phyloP scores from a whole-genome alignment of 192 early-diverging fungal genomes.

The Diversispora eburnea region DNA sequence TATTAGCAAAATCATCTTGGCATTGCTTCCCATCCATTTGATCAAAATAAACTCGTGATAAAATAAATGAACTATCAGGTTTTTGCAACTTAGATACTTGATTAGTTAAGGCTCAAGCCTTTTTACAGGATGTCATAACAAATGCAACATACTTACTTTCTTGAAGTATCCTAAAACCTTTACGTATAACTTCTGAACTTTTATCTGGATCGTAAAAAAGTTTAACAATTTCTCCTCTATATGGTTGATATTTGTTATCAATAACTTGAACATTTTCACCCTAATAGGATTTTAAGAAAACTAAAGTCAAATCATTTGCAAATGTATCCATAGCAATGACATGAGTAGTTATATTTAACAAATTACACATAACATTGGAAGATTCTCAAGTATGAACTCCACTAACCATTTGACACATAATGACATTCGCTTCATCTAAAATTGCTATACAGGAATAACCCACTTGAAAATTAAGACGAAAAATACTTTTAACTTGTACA shows the following conservation, averaged over 20 bases:
- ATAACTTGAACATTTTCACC: neutral
- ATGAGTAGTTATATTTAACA: too few species aligned
- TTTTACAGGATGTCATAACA: constrained; percentile 3
- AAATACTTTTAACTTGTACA: too few species aligned
- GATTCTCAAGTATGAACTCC: too few species aligned
- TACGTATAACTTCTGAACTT: too few species aligned
- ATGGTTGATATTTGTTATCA: constrained; percentile 3
- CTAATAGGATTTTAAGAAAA: neutral
- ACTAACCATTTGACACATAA: too few species aligned
- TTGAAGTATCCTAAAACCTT: too few species aligned
- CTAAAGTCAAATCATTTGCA: constrained; percentile 5
- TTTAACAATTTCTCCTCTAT: neutral
- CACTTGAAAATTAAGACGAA: too few species aligned
- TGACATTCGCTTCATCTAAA: too few species aligned
- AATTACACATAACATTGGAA: too few species aligned
- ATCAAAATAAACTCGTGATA: too few species aligned
- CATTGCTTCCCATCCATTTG: constrained; percentile 19
- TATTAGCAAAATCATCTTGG: constrained; percentile 18
- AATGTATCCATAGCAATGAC: constrained; percentile 12
- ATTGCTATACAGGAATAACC: too few species aligned
- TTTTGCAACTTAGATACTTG: constrained; percentile 17
- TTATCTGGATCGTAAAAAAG: too few species aligned
- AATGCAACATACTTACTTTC: constrained; percentile 1
- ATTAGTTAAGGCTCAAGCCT: constrained; percentile 6
- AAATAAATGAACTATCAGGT: constrained; percentile 19